Percentiles rank a stretch among this genome's conserved stretches.
Conservation (phyloP, 768 basidiomycete genomes). For the Podaxis carcinomalis region DNA sequence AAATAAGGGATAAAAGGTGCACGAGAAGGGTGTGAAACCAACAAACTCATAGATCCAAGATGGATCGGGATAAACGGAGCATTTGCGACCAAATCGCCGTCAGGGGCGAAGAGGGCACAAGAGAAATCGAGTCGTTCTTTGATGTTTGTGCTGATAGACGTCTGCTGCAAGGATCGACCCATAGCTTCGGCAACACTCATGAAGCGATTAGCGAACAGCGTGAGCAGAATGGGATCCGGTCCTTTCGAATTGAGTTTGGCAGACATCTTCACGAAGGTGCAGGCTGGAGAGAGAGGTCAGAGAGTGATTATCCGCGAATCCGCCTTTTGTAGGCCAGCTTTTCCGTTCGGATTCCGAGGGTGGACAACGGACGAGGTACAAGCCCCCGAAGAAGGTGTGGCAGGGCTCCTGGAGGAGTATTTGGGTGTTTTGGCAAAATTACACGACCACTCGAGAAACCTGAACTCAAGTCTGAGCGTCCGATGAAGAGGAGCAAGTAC, state of each 20-base stretch:
- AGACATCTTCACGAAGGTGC: constrained; percentile 15
- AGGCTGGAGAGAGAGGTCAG: not conserved
- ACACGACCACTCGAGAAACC: not conserved
- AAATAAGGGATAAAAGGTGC: not conserved
- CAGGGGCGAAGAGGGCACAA: constrained; percentile 93
- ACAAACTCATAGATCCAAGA: constrained; percentile 90
- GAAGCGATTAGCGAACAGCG: constrained; percentile 93
- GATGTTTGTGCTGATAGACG: constrained; percentile 91
- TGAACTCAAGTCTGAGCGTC: not conserved
- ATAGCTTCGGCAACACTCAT: constrained; percentile 98
- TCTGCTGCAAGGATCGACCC: constrained; percentile 87
- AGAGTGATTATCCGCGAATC: not conserved
- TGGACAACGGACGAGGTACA: not conserved
- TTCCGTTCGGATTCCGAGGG: constrained; percentile 10
- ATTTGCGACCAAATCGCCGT: constrained; percentile 92
- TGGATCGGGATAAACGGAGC: constrained; percentile 90
- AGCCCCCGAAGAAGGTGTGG: too few relatives aligned
- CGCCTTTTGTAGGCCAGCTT: not conserved
- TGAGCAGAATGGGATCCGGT: constrained; percentile 83
- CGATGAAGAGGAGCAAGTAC: not conserved
- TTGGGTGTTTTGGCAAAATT: not conserved
- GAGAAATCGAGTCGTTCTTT: constrained; percentile 95
- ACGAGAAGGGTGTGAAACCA: constrained; percentile 23
- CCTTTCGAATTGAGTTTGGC: constrained; percentile 25
- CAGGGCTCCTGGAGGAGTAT: not conserved